Base-by-base conservation (phyloP, 805 yeast species). In the Candida succiphila region DNA sequence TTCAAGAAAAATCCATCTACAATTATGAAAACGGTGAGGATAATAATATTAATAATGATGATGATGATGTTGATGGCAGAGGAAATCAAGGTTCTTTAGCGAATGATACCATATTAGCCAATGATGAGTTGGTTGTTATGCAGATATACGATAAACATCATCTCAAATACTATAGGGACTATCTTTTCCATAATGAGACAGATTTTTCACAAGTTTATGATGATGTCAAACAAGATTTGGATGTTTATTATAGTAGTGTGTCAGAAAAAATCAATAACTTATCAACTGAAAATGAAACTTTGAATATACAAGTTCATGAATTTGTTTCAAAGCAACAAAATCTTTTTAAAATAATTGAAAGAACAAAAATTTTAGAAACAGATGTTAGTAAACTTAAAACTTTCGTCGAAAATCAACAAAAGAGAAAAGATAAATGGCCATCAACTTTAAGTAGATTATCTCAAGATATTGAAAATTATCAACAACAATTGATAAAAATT, bases 321-420 rank as follows among this genome's bases (percentile, higher is more conserved):
- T 44, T 75, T 2, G 51, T 63, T 26, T 55, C 56, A 5, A 71
- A 72, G 40, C 59, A 67, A 31, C 65, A 67, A 17, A 56, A 62
- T 15, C 58, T 77, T 24, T 68, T 67, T 31, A 58, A 67, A 17
- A 70, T 78, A 17, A 67, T 68, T 36, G 72, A 69, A 46, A 76
- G 78, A 49, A 55, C 74, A 5, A 64, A 63, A 39, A 82, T 85
- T 1, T 59, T 86, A 35, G 81, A 78, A 41, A 72, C 72, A 40
- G 95, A 86, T 52, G 63, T 80, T 28, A 60, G 61, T 29, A 80
- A 81, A 52, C 81, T 84, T 46, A 68, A 72, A 44, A 78, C 75
- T n/a, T 84, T 80, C 48, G 75, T 82, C 34, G 73, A 73, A 29
- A 65, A 73, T 7, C 77, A 82, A 72, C 72, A 75, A 43, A 60